Evolutionary conservation across 768 basidiomycete species (phyloP), one percentile per base, ranked within the genome.

Genomic region (Favolaschia claudopus): DNA sequence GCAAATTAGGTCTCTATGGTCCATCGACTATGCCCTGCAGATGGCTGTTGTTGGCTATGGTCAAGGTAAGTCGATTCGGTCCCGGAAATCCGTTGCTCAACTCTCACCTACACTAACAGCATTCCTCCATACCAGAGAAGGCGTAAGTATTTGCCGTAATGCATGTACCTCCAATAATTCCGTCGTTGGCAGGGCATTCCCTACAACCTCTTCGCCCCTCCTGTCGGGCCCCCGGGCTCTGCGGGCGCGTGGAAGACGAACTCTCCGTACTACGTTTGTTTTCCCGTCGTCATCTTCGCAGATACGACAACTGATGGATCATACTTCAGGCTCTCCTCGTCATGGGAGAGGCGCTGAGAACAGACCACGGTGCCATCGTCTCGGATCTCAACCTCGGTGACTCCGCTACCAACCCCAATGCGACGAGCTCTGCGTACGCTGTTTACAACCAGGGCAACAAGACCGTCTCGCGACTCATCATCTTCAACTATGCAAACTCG

Each of bases 111-210:
- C 17, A 28, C 31, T n/a, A 20, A 79, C 76, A 27, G 82, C 81
- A 10, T 82, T 79, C 52, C 64, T 85, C n/a, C 83, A 86, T 59
- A 83, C 84, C 13, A 79, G 85, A 38, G 83, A 85, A 68, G 74
- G 72, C n/a, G 57, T 58, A 51, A n/a, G 57, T 15, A 34, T 44
- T 25, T 34, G 25, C 15, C 14, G 13, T 37, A 10, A 15, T 17
- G 5, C 19, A 22, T 32, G 2, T n/a, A 5, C 8, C 6, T 12
- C 15, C 12, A 28, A 29, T 53, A 32, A 53, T 29, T 24, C 2
- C 8, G 13, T 9, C 14, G 15, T 8, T 31, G 29, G 24, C 7
- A 58, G 36, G 83, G 82, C 12, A 77, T 85, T 37, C 68, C 81
- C 3, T 85, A 85, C 71, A 85, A 85, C 67, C 50, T 82, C 20